Percentiles rank a stretch among this genome's conserved stretches.
Evolutionary conservation across 148 eudicot genomes (phyloP).

Genomic region (Rhododendron kiyosumense): DNA sequence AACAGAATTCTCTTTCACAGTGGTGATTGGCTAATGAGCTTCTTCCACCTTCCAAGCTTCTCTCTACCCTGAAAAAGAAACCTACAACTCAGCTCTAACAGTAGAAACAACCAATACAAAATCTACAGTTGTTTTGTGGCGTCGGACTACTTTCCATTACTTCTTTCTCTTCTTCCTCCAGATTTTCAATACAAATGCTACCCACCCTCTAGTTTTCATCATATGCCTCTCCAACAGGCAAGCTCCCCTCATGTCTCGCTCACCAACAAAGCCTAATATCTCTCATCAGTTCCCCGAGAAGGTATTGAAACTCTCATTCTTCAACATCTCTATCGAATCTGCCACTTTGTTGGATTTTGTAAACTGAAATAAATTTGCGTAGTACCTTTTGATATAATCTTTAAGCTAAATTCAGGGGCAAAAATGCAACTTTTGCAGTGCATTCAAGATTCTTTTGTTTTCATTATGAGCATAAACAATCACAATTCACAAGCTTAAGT

Average conservation of each 20-base stretch:
- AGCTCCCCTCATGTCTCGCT: not conserved
- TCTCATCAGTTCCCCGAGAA: not conserved
- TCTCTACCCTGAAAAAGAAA: slow-evolving; percentile 2
- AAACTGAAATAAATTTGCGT: not conserved
- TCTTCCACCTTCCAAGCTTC: slow-evolving; percentile 4
- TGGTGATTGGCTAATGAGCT: not conserved
- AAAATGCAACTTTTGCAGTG: not conserved
- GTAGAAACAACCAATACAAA: not conserved
- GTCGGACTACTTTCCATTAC: not conserved
- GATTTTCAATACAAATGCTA: not conserved
- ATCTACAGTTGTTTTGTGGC: not conserved
- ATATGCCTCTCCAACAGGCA: not conserved
- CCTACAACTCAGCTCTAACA: not conserved
- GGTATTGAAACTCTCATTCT: not conserved
- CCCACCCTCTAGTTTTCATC: not conserved
- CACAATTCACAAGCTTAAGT: not conserved
- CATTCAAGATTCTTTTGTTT: not conserved
- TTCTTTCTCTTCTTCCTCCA: not conserved
- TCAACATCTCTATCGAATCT: not conserved
- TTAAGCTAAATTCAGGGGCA: not conserved
- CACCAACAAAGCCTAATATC: not conserved
- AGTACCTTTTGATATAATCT: not conserved
- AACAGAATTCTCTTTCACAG: not conserved
- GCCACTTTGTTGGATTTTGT: not conserved
- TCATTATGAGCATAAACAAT: not conserved